phyloP scores from a whole-genome alignment of 768 basidiomycete genomes.

The Chalciporus pseudorubinellus region DNA sequence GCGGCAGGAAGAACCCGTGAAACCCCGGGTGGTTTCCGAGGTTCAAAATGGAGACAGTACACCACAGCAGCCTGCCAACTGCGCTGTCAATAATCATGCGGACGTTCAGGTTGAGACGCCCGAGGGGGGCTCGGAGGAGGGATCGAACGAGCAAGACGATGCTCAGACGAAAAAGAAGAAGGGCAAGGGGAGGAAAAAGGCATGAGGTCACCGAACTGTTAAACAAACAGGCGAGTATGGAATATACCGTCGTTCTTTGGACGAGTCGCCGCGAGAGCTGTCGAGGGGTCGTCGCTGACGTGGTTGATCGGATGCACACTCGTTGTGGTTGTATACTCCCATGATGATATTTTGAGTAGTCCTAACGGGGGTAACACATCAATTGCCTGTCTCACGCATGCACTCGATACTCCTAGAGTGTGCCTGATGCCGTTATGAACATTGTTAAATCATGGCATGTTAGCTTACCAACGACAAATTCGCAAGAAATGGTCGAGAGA shows the following conservation, averaged over 20 bases:
- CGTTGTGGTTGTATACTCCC: neutral
- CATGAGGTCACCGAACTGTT: neutral
- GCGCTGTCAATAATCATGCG: slow-evolving; percentile 15
- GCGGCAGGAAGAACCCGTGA: slow-evolving; percentile 7
- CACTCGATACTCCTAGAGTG: no score
- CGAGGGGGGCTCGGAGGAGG: slow-evolving; percentile 8
- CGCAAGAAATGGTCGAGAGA: neutral
- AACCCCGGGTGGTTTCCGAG: slow-evolving; percentile 11
- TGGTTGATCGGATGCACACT: slow-evolving; percentile 5
- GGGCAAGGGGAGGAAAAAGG: slow-evolving; percentile 19
- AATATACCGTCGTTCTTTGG: neutral
- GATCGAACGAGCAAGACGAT: slow-evolving; percentile 5
- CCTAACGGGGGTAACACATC: slow-evolving; percentile 9
- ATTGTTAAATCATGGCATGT: neutral
- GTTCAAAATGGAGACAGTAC: slow-evolving; percentile 16
- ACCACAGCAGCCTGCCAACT: slow-evolving; percentile 13
- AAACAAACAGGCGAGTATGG: neutral
- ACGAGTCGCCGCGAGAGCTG: slow-evolving; percentile 1
- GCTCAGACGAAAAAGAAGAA: slow-evolving; percentile 19
- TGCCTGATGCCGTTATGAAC: slow-evolving; percentile 10
- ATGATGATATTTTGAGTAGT: slow-evolving; percentile 7
- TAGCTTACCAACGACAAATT: neutral
- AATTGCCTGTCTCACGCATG: neutral
- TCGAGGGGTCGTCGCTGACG: slow-evolving; percentile 3
- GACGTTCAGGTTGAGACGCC: neutral